These are phyloP conservation scores for Hepatocystis sp. DNA, from an alignment of 169 alveolate species.

Conservation along the genomic window DNA sequence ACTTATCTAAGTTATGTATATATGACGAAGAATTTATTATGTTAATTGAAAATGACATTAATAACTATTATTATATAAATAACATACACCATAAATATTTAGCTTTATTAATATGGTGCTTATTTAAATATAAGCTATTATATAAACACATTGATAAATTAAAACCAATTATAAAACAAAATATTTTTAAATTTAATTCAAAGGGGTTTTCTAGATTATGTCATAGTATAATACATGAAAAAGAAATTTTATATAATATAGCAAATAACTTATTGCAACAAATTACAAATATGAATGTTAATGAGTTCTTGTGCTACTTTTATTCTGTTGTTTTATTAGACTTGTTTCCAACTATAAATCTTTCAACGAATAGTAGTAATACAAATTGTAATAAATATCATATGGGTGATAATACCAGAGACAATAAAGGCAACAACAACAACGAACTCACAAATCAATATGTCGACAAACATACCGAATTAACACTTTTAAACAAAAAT, in stretches of 20 bases:
- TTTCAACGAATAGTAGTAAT: too few species aligned
- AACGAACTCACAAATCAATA: not conserved
- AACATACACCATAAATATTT: slow-evolving; percentile 71
- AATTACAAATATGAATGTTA: slow-evolving; percentile 15
- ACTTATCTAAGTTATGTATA: slow-evolving; percentile 29
- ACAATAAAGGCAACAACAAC: not conserved
- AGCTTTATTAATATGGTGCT: slow-evolving; percentile 55
- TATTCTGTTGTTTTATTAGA: slow-evolving; percentile 46
- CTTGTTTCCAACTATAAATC: slow-evolving; percentile 21
- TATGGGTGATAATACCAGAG: not conserved
- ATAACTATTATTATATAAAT: slow-evolving; percentile 49
- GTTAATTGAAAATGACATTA: slow-evolving; percentile 45
- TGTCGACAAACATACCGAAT: not conserved
- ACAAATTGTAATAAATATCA: too few species aligned
- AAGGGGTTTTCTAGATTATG: slow-evolving; percentile 62
- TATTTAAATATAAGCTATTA: slow-evolving; percentile 35
- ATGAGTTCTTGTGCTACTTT: slow-evolving; percentile 56
- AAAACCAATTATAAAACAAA: slow-evolving; percentile 32
- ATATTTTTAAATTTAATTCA: slow-evolving; percentile 29
- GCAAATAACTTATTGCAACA: slow-evolving; percentile 26
- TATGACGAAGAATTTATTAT: slow-evolving; percentile 50
- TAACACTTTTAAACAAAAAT: slow-evolving; percentile 20
- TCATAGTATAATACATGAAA: slow-evolving; percentile 30
- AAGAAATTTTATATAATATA: slow-evolving; percentile 30
- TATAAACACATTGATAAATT: slow-evolving; percentile 16